phyloP scores from a whole-genome alignment of 768 basidiomycete species.

The Boletales sp. region DNA sequence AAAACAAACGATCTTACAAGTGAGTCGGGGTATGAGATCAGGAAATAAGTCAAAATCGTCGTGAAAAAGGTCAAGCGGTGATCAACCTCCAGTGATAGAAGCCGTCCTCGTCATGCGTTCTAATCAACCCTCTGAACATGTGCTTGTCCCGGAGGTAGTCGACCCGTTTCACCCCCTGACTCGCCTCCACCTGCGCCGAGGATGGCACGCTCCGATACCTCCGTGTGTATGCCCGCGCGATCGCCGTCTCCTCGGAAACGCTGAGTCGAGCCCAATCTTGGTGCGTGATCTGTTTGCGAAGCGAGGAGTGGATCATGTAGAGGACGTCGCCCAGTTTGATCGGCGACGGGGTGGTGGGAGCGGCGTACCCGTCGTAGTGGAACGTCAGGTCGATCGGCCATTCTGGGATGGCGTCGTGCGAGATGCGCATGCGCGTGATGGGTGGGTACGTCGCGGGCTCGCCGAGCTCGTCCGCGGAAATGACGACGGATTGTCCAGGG shows the following conservation, averaged over 20 bases:
- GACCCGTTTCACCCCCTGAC: constrained; percentile 37
- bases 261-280: constrained; percentile 33
- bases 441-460: constrained; percentile 57
- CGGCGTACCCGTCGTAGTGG: constrained; percentile 26
- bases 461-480: constrained; percentile 44
- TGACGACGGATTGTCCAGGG: constrained; percentile 33
- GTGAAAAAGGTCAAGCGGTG: constrained; percentile 8
- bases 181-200: constrained; percentile 30
- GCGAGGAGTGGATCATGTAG: constrained; percentile 42
- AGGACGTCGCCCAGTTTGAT: constrained; percentile 62
- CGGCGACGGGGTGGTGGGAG: constrained; percentile 29
- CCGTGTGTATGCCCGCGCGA: constrained; percentile 37
- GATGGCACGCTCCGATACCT: constrained; percentile 30
- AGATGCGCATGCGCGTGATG: constrained; percentile 51
- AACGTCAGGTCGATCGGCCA: constrained; percentile 59
- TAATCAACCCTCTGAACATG: constrained; percentile 36
- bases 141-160: constrained; percentile 36
- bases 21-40: too few species aligned
- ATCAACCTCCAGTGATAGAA: constrained; percentile 29
- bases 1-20: too few species aligned
- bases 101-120: constrained; percentile 28
- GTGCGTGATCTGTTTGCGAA: constrained; percentile 41
- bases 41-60: neutral
- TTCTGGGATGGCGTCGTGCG: constrained; percentile 51
- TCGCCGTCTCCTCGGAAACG: constrained; percentile 24